These are phyloP conservation scores for Echeveria elegans DNA, from an alignment of 164 flowering plant species.

Conservation along the genomic window DNA sequence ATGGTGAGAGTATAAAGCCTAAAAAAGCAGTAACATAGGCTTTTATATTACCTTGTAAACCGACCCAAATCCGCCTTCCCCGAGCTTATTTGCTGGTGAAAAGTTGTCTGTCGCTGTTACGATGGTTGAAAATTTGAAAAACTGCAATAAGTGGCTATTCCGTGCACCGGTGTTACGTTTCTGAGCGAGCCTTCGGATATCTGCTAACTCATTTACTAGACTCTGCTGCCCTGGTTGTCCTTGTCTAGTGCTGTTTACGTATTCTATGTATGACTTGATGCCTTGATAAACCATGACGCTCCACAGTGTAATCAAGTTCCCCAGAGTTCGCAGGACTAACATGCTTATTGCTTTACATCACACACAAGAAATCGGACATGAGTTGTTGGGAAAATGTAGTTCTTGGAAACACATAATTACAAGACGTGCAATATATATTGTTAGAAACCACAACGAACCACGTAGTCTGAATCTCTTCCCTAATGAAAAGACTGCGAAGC, in stretches of 20 bases:
- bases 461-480: neutral
- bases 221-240: neutral
- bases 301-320: conserved; percentile 3
- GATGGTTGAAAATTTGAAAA: conserved; percentile 11
- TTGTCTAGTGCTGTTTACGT: neutral
- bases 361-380: neutral
- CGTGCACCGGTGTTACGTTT: neutral
- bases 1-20: no score
- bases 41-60: conserved; percentile 22
- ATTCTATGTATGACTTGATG: neutral
- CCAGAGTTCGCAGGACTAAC: neutral
- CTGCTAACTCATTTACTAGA: neutral
- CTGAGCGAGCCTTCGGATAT: neutral
- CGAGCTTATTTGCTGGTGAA: conserved; percentile 20
- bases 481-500: neutral
- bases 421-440: neutral
- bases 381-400: neutral
- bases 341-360: neutral
- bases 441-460: neutral
- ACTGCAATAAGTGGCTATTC: conserved; percentile 8
- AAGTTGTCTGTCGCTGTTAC: conserved; percentile 22
- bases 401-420: neutral
- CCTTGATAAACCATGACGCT: neutral
- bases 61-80: conserved; percentile 34
- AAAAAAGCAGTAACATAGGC: no score